phyloP scores from a whole-genome alignment of 306 rosid species.

The Acacia acuminata region DNA sequence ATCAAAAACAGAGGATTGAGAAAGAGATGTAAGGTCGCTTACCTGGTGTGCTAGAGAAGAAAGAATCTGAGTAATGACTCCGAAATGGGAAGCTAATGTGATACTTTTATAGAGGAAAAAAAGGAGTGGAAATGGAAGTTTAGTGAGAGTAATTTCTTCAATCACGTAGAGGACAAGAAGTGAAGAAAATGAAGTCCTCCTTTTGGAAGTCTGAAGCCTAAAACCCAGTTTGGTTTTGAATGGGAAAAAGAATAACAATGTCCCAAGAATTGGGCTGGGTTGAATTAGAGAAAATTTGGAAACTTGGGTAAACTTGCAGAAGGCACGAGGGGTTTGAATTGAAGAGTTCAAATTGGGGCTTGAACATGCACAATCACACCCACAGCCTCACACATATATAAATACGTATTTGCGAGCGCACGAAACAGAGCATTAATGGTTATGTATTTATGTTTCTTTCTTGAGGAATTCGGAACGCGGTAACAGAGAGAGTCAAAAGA shows the following conservation, averaged over 20 bases:
- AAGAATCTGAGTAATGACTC: neutral
- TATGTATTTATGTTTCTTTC: neutral
- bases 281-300: slow-evolving; percentile 4
- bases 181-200: slow-evolving; percentile 26
- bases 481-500: neutral
- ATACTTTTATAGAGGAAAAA: slow-evolving; percentile 21
- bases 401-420: neutral
- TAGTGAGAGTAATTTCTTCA: slow-evolving; percentile 24
- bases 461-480: neutral
- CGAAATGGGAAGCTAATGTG: neutral
- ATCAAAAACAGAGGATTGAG: neutral
- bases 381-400: neutral
- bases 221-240: slow-evolving; percentile 31
- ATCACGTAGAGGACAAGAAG: slow-evolving; percentile 9
- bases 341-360: slow-evolving; percentile 34
- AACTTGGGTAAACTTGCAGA: neutral
- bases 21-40: slow-evolving; percentile 23
- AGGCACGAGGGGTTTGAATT: slow-evolving; percentile 37
- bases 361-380: neutral
- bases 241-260: slow-evolving; percentile 26
- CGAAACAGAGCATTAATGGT: neutral
- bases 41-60: slow-evolving; percentile 10
- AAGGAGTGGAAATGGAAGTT: slow-evolving; percentile 5
- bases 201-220: slow-evolving; percentile 16
- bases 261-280: slow-evolving; percentile 22